A percentile compares a stretch with the other conserved stretches of the same genome.
phyloP scores from a whole-genome alignment of 2,329 filamentous ascomycete species.

The Dothistroma pini region DNA sequence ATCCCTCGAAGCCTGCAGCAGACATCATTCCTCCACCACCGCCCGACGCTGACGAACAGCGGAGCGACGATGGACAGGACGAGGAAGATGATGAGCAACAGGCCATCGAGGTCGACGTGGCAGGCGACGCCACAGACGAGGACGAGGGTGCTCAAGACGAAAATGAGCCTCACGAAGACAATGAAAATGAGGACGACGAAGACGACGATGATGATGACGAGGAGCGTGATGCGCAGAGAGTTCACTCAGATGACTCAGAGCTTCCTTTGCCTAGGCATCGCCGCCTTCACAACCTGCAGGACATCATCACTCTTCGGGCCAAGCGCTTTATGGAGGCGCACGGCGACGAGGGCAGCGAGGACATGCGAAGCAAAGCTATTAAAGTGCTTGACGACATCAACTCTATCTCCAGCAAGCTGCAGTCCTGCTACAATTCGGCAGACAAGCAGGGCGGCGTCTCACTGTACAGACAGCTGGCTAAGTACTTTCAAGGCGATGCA shows the following conservation, averaged over 20 bases:
- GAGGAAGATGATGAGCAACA: slow-evolving; percentile 49
- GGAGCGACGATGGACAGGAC: slow-evolving; percentile 46
- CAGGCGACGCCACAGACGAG: slow-evolving; percentile 63
- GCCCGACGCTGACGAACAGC: slow-evolving; percentile 36
- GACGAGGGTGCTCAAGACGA: slow-evolving; percentile 40
- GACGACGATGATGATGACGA: slow-evolving; percentile 27
- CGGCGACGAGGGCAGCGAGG: slow-evolving; percentile 69
- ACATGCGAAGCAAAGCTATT: slow-evolving; percentile 73
- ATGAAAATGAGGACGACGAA: slow-evolving; percentile 33
- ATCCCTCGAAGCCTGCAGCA: slow-evolving; percentile 21
- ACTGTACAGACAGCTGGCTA: slow-evolving; percentile 72
- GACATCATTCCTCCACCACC: slow-evolving; percentile 32
- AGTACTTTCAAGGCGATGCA: slow-evolving; percentile 84
- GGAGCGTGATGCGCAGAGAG: slow-evolving; percentile 51
- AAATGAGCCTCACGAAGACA: slow-evolving; percentile 42
- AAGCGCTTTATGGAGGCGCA: slow-evolving; percentile 81
- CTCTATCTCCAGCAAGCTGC: slow-evolving; percentile 66
- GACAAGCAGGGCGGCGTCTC: slow-evolving; percentile 48
- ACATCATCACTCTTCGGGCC: slow-evolving; percentile 71
- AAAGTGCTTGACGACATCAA: slow-evolving; percentile 72
- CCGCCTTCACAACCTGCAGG: slow-evolving; percentile 54
- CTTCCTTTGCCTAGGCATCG: slow-evolving; percentile 43
- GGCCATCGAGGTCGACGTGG: slow-evolving; percentile 26
- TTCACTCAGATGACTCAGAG: slow-evolving; percentile 51
- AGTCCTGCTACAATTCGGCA: slow-evolving; percentile 60